Evolutionary conservation across 2,329 filamentous ascomycete species (phyloP).

Genomic region (Colletotrichum nymphaeae): DNA sequence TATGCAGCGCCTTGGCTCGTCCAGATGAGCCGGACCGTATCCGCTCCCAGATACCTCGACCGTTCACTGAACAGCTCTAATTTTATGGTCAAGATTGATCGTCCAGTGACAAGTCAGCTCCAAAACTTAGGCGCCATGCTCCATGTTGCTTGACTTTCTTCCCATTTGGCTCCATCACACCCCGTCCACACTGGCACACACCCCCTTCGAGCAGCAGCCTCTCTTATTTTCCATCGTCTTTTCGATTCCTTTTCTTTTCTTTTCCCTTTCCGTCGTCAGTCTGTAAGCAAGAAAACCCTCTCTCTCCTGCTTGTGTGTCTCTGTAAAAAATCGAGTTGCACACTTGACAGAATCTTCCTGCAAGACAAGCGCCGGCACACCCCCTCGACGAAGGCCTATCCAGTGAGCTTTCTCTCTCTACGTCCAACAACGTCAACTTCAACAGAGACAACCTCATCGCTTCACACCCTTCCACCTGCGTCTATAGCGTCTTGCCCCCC

Average conservation of each 20-base stretch:
- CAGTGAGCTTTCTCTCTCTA: slow-evolving; percentile 34
- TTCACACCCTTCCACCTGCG: slow-evolving; percentile 42
- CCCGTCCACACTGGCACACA: slow-evolving; percentile 37
- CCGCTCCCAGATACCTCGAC: slow-evolving; percentile 35
- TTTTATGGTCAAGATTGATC: slow-evolving; percentile 53
- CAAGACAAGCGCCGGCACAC: slow-evolving; percentile 51
- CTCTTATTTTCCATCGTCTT: slow-evolving; percentile 38
- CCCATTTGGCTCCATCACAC: slow-evolving; percentile 51
- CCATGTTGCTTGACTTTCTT: slow-evolving; percentile 47
- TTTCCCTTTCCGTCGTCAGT: slow-evolving; percentile 32
- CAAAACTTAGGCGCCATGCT: slow-evolving; percentile 57
- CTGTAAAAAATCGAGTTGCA: slow-evolving; percentile 4
- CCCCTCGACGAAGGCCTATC: slow-evolving; percentile 27
- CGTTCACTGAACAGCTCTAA: slow-evolving; percentile 47
- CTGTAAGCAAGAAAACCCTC: slow-evolving; percentile 13
- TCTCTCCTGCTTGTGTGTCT: background rate
- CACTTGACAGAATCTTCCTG: slow-evolving; percentile 39
- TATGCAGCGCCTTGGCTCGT: slow-evolving; percentile 36
- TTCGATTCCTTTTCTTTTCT: slow-evolving; percentile 37
- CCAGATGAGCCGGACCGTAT: slow-evolving; percentile 38
- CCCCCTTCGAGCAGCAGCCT: slow-evolving; percentile 34
- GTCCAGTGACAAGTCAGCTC: slow-evolving; percentile 56
- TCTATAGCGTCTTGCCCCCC: slow-evolving; percentile 39
- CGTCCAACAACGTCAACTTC: slow-evolving; percentile 33
- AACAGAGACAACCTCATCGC: slow-evolving; percentile 22